These are phyloP conservation scores for Westerdykella aurantiaca DNA, from an alignment of 2,329 filamentous ascomycete genomes.

Conservation along the genomic window DNA sequence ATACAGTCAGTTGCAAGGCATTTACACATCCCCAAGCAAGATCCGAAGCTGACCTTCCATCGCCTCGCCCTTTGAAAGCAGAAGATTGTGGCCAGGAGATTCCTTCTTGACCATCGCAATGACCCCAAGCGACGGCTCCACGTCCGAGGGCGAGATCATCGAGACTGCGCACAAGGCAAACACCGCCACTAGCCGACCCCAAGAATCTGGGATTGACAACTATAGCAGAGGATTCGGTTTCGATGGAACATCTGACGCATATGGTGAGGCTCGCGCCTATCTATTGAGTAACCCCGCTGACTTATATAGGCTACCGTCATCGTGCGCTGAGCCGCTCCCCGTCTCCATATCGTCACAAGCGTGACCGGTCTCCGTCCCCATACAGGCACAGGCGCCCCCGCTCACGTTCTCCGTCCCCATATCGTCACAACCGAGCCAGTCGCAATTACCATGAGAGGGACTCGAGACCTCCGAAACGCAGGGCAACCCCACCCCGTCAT, in stretches of 20 bases:
- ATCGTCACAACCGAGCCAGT: slow-evolving; percentile 1
- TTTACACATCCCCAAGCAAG: slow-evolving; percentile 11
- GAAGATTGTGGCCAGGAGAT: slow-evolving; percentile 23
- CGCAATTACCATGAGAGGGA: background rate
- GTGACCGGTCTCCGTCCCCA: slow-evolving; percentile 25
- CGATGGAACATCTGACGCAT: slow-evolving; percentile 22
- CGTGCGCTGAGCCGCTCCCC: slow-evolving; percentile 20
- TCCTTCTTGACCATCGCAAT: slow-evolving; percentile 14
- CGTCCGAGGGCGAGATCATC: slow-evolving; percentile 28
- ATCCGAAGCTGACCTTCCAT: background rate
- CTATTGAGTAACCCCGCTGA: background rate
- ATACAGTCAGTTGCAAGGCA: slow-evolving; percentile 35
- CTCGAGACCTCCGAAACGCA: slow-evolving; percentile 43
- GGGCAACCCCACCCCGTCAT: slow-evolving; percentile 38
- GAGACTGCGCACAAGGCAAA: slow-evolving; percentile 32
- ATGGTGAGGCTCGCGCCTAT: background rate
- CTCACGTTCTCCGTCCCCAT: slow-evolving; percentile 10
- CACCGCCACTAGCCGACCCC: slow-evolving; percentile 19
- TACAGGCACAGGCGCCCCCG: slow-evolving; percentile 15
- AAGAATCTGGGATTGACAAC: slow-evolving; percentile 31
- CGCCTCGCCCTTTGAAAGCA: slow-evolving; percentile 20
- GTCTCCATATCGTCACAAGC: slow-evolving; percentile 25
- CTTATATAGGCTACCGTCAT: slow-evolving; percentile 6
- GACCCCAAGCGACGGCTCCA: slow-evolving; percentile 23
- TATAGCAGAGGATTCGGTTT: slow-evolving; percentile 26